A percentile compares a stretch with the other conserved stretches of the same genome.
Evolutionary conservation across 2,329 filamentous ascomycete species (phyloP).

Genomic region (Septoria petroselini): DNA sequence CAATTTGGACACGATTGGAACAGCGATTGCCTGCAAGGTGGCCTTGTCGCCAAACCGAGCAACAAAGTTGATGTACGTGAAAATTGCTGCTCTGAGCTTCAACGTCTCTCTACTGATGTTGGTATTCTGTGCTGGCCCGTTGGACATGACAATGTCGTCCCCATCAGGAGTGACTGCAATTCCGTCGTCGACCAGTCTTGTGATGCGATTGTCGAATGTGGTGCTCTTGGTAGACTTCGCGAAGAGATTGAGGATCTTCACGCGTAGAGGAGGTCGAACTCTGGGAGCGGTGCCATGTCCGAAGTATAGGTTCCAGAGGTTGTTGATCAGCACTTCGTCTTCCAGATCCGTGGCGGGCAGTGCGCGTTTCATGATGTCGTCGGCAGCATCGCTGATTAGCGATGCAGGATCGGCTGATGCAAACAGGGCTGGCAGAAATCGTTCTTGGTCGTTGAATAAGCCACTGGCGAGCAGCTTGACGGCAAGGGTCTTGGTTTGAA

Average conservation of each 20-base stretch:
- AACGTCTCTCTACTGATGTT: slow-evolving; percentile 67
- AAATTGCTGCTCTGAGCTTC: slow-evolving; percentile 77
- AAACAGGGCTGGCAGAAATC: slow-evolving; percentile 78
- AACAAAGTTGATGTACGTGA: slow-evolving; percentile 83
- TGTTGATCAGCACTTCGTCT: slow-evolving; percentile 58
- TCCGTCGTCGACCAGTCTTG: slow-evolving; percentile 66
- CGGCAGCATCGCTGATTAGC: slow-evolving; percentile 76
- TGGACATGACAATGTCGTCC: slow-evolving; percentile 36
- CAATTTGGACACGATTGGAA: slow-evolving; percentile 65
- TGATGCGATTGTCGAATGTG: slow-evolving; percentile 64
- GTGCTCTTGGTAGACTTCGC: slow-evolving; percentile 74
- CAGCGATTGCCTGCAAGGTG: slow-evolving; percentile 63
- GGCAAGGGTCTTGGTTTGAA: slow-evolving; percentile 66
- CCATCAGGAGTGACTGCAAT: slow-evolving; percentile 47
- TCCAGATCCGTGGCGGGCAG: slow-evolving; percentile 68
- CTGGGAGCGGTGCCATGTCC: slow-evolving; percentile 51
- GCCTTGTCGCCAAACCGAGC: slow-evolving; percentile 66
- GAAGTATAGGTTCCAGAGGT: slow-evolving; percentile 71
- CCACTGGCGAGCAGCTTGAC: slow-evolving; percentile 76
- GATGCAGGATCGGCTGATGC: slow-evolving; percentile 80
- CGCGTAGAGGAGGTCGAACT: slow-evolving; percentile 67
- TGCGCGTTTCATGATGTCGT: slow-evolving; percentile 82
- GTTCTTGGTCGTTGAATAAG: slow-evolving; percentile 77
- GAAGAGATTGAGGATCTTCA: slow-evolving; percentile 71
- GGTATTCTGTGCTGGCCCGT: slow-evolving; percentile 35